Base-by-base conservation (phyloP, 2,329 filamentous ascomycete species). In the Mycosphaerella sp. region DNA sequence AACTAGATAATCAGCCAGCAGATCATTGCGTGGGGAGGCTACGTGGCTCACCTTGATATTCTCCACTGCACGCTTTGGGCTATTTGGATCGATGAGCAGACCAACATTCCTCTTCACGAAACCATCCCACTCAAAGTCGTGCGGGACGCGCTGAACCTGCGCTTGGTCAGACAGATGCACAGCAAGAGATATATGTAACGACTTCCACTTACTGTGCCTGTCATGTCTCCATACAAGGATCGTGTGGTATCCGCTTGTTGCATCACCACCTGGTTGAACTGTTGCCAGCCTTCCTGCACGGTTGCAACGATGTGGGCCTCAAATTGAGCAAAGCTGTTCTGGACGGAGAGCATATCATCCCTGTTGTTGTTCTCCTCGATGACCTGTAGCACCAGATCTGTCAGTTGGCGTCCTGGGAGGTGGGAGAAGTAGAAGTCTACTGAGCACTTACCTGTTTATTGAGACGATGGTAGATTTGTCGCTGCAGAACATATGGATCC, bases 331-430 rank as follows among this genome's bases (percentile, higher is more conserved):
- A 97, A 95, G 68, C 88, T 88, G 72, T 86, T 84, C 72, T 98
- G 93, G n/a, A 96, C 86, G 8, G 85, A 80, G 56, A 98, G 79
- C 51, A 97, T 79, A 67, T 98, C 93, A 67, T 95, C 88, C 58
- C 85, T 82, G 73, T 94, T 91, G 75, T 90, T 94, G 77, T 98
- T 98, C 75, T 98, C 93, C 66, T 95, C 89, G 41, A 88, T 76
- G 32, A 97, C 81, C 45, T 48, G 18, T 25, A 2, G 13, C 16
- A 13, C 13, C n/a, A 32, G 12, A n/a, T 25, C 2, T 25, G 28
- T 48, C 14, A 48, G 45, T 12, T 40, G 4, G 10, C 12, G 16
- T 17, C 7, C 8, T 6, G 6, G 5, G 3, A 7, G 7, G 13
- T 17, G 21, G 6, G 6, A 10, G 6, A 28, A 14, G 18, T n/a